Percentiles rank a stretch among this genome's conserved stretches.
Conservation (phyloP, 148 eudicot genomes). For the Nepenthes mirabilis region DNA sequence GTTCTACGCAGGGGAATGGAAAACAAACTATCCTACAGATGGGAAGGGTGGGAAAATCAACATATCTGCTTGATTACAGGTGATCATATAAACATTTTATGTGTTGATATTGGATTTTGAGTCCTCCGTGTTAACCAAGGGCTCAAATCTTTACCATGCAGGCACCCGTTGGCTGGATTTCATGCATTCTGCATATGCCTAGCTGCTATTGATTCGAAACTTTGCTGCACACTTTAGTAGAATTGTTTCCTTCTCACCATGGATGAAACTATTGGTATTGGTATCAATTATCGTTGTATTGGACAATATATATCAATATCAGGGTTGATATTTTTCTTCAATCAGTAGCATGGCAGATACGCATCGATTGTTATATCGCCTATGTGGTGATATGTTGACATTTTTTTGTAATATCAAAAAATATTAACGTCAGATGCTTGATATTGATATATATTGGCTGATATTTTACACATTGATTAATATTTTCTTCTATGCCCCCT, state of each 20-base stretch:
- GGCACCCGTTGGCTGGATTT: conserved; percentile 83
- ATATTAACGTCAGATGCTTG: too few species aligned
- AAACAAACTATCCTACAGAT: conserved; percentile 72
- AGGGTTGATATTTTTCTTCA: too few species aligned
- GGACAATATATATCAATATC: too few species aligned
- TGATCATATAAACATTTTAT: conserved; percentile 2
- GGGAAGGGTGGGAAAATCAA: conserved; percentile 58
- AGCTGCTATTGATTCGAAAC: conserved; percentile 88
- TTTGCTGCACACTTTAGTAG: conserved; percentile 65
- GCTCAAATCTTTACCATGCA: conserved; percentile 15
- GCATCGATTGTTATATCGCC: too few species aligned
- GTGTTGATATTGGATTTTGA: neutral
- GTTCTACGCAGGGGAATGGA: conserved; percentile 38
- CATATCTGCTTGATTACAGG: conserved; percentile 88
- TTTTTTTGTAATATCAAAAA: too few species aligned
- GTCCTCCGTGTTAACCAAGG: neutral
- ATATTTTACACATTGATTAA: too few species aligned
- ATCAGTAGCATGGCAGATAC: too few species aligned
- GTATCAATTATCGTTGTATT: neutral
- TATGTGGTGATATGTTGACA: too few species aligned
- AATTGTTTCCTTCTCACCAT: neutral
- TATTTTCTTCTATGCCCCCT: too few species aligned
- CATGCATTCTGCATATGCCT: conserved; percentile 92
- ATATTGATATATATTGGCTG: too few species aligned
- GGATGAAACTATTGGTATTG: neutral